Evolutionary conservation across 768 basidiomycete genomes (phyloP).

Genomic region (Lactifluus subvellereus): DNA sequence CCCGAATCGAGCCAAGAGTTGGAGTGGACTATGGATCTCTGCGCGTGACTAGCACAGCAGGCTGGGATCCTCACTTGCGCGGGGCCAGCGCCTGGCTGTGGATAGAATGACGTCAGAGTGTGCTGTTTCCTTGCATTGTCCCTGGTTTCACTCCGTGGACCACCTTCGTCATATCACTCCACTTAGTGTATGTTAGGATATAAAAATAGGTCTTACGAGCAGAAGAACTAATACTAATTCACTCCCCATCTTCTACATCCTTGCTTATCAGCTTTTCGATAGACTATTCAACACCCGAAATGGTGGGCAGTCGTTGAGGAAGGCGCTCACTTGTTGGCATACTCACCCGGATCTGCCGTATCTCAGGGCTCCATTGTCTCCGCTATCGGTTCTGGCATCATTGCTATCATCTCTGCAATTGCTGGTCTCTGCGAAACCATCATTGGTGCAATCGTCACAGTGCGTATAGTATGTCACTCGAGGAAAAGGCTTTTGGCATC

Average conservation of each 20-base stretch:
- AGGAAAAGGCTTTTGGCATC: too few relatives aligned
- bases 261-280: neutral
- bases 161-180: slow-evolving; percentile 4
- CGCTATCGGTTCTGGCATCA: slow-evolving; percentile 56
- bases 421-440: slow-evolving; percentile 56
- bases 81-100: neutral
- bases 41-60: too few relatives aligned
- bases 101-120: neutral
- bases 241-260: neutral
- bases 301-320: neutral
- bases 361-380: slow-evolving; percentile 58
- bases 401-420: slow-evolving; percentile 54
- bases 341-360: neutral
- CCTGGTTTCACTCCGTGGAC: neutral
- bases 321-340: neutral
- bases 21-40: too few relatives aligned
- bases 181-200: neutral
- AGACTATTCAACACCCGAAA: neutral
- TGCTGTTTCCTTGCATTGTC: too few relatives aligned
- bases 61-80: too few relatives aligned
- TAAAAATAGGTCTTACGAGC: too few relatives aligned
- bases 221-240: neutral
- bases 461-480: slow-evolving; percentile 31
- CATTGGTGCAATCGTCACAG: slow-evolving; percentile 52
- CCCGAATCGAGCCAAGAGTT: too few relatives aligned